A percentile compares a stretch with the other conserved stretches of the same genome.
These are phyloP conservation scores for Cladosporium sp. DNA, from an alignment of 2,329 filamentous ascomycete genomes.

Conservation along the genomic window DNA sequence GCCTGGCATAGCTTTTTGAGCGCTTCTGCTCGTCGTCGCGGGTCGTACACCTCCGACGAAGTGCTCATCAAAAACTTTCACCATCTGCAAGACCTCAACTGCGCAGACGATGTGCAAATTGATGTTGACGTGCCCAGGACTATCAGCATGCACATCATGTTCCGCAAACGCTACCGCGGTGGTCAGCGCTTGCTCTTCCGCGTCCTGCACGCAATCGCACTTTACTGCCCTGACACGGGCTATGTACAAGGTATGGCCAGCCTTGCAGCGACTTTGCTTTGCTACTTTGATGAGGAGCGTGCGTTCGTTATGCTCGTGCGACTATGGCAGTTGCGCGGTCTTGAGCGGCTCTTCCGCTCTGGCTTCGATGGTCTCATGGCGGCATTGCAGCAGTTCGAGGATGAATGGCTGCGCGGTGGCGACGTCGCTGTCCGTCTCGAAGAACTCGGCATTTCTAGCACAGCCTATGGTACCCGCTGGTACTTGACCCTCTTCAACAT, in stretches of 20 bases:
- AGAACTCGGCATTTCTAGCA: slow-evolving; percentile 76
- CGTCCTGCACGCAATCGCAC: slow-evolving; percentile 83
- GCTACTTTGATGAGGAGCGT: slow-evolving; percentile 94
- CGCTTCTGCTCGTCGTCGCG: slow-evolving; percentile 65
- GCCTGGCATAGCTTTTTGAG: slow-evolving; percentile 94
- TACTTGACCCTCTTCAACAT: slow-evolving; percentile 98
- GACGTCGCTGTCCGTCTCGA: slow-evolving; percentile 75
- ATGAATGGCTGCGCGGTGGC: slow-evolving; percentile 71
- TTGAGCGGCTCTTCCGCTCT: slow-evolving; percentile 77
- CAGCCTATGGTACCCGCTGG: slow-evolving; percentile 95
- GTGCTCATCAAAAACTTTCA: slow-evolving; percentile 69
- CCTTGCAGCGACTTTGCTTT: slow-evolving; percentile 83
- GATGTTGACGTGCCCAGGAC: slow-evolving; percentile 95
- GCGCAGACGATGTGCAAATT: slow-evolving; percentile 91
- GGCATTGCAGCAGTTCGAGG: slow-evolving; percentile 79
- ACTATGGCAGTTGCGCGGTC: slow-evolving; percentile 82
- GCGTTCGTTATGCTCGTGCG: slow-evolving; percentile 96
- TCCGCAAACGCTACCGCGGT: slow-evolving; percentile 82
- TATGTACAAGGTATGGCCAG: slow-evolving; percentile 99
- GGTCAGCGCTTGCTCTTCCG: slow-evolving; percentile 90
- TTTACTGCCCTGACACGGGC: slow-evolving; percentile 86
- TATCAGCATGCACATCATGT: slow-evolving; percentile 96
- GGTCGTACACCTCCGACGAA: slow-evolving; percentile 59
- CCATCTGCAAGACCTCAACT: slow-evolving; percentile 67
- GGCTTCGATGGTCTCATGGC: slow-evolving; percentile 86